Evolutionary conservation across 441 rosid species (phyloP), one percentile per base, ranked within the genome.

Genomic region (Arabidopsis hybrid): DNA sequence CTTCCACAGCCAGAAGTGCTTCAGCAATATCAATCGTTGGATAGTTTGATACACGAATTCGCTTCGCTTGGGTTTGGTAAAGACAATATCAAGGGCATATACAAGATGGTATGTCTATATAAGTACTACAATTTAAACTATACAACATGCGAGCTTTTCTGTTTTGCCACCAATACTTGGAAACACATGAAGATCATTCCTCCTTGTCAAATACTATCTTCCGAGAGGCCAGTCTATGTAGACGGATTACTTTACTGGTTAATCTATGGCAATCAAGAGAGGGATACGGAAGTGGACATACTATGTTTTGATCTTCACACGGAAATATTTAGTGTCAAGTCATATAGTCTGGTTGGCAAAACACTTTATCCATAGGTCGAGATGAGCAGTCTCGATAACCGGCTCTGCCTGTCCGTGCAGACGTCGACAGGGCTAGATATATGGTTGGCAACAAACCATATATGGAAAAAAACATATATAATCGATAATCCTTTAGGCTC

Each of bases 181-280:
- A 18, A 4, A 52, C 4, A 5, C 57, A 10, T 26, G 14, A 21
- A 13, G 6, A 49, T 49, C 18, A 18, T 29, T 51, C 57, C 34
- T 52, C 8, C 1, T 51, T 21, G 21, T 21, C 7, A 5, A 5
- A 51, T 51, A 21, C 34, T 51, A 51, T 51, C 8, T 49, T 49
- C 2, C 29, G 6, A 49, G 26, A 49, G 53, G 29, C 53, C 29
- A 49, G 6, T 49, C 29, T 49, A 49, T 49, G 29, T 49, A 17
- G 4, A 13, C 16, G 63, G 62, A 14, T 57, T 6, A 35, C 62
- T 57, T 35, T 35, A 36, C 26, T 35, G 62, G 42, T 57, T 57
- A 26, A 35, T 35, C 13, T 21, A 35, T 1, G 62, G 43, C 1
- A 9, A 58, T 35, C 43, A 5, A 58, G 43, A 13, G 39, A 56